These are phyloP conservation scores for Xylaria intraflava DNA, from an alignment of 495 filamentous ascomycete genomes.

Conservation along the genomic window DNA sequence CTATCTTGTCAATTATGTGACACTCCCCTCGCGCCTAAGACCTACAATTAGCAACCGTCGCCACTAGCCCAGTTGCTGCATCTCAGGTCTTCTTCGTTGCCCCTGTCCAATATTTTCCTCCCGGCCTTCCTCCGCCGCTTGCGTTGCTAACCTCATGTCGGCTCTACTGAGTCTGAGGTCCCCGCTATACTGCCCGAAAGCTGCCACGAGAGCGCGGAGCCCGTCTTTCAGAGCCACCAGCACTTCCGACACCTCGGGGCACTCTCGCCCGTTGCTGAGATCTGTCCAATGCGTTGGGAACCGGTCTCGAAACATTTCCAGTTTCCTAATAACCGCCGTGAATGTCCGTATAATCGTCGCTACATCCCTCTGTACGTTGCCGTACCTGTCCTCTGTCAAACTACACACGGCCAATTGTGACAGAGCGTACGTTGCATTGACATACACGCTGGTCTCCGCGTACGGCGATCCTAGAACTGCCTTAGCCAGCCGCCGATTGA, in stretches of 20 bases:
- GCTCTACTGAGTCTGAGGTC: slow-evolving; percentile 56
- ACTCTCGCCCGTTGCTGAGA: slow-evolving; percentile 41
- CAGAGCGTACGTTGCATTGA: slow-evolving; percentile 66
- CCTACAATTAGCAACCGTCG: not conserved
- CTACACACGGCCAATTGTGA: slow-evolving; percentile 61
- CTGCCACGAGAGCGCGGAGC: slow-evolving; percentile 53
- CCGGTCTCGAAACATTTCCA: slow-evolving; percentile 59
- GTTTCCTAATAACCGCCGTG: slow-evolving; percentile 54
- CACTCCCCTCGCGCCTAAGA: too few relatives aligned
- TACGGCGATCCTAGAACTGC: slow-evolving; percentile 65
- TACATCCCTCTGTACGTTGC: slow-evolving; percentile 75
- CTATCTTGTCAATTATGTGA: too few relatives aligned
- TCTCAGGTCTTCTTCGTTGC: slow-evolving; percentile 13
- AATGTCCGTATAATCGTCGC: slow-evolving; percentile 64
- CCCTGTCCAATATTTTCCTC: not conserved
- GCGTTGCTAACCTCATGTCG: slow-evolving; percentile 64
- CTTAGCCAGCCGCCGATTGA: slow-evolving; percentile 51
- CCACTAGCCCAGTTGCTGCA: slow-evolving; percentile 21
- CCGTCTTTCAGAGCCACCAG: slow-evolving; percentile 51
- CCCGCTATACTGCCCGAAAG: slow-evolving; percentile 63
- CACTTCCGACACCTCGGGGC: slow-evolving; percentile 58
- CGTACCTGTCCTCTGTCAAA: slow-evolving; percentile 77
- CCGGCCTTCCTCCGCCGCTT: slow-evolving; percentile 45
- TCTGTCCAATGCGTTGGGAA: slow-evolving; percentile 80
- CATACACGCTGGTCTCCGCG: slow-evolving; percentile 54